Evolutionary conservation across 106 monocot genomes (phyloP).

Genomic region (Ottelia alismoides): DNA sequence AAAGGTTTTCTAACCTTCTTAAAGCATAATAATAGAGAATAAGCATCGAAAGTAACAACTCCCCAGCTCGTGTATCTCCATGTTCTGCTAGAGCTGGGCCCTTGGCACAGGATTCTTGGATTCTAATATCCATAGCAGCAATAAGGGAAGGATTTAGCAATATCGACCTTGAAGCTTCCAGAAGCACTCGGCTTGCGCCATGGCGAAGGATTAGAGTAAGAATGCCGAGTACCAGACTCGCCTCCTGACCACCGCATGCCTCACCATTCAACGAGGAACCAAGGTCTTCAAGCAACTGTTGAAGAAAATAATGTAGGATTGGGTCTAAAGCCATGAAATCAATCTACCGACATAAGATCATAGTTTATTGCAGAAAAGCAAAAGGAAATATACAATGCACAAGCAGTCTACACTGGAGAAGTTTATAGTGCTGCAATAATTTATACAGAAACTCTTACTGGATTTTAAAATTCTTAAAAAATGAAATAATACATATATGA

Average conservation of each 20-base stretch:
- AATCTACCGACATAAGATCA: too few species aligned
- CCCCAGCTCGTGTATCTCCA: conserved; percentile 37
- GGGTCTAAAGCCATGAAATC: too few species aligned
- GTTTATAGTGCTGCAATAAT: too few species aligned
- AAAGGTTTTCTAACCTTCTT: too few species aligned
- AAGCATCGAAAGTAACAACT: conserved; percentile 47
- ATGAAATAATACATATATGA: too few species aligned
- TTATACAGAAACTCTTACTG: too few species aligned
- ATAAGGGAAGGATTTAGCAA: conserved; percentile 39
- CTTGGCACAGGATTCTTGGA: conserved; percentile 47
- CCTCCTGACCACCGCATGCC: conserved; percentile 26
- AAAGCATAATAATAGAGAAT: conserved; percentile 60
- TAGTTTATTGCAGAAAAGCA: too few species aligned
- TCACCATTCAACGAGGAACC: conserved; percentile 22
- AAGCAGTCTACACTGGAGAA: too few species aligned
- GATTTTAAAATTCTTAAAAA: too few species aligned
- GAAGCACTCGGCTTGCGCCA: conserved; percentile 37
- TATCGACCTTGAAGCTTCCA: conserved; percentile 70
- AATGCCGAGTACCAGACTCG: conserved; percentile 35
- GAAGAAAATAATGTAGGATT: conserved; percentile 15
- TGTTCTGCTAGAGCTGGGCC: conserved; percentile 58
- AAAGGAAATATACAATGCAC: too few species aligned
- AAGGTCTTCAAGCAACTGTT: conserved; percentile 48
- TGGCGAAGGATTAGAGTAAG: conserved; percentile 64
- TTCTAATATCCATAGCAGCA: conserved; percentile 30